Conservation (phyloP, 1,284 basidiomycete species). For the Cystodermella granulosa region DNA sequence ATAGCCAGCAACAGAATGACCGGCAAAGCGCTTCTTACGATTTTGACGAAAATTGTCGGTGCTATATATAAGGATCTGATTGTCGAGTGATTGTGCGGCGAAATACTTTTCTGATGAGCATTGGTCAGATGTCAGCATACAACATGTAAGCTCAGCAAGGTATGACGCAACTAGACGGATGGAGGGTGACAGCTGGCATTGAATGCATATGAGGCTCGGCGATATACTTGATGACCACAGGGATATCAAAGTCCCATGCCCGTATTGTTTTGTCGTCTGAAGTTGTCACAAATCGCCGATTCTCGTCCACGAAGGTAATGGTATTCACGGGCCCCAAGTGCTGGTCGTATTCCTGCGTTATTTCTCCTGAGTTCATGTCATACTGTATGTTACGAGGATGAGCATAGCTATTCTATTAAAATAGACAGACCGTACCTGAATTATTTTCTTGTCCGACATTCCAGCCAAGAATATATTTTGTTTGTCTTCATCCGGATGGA, state of each 20-base stretch:
- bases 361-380: slow-evolving; percentile 88
- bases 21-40: slow-evolving; percentile 95
- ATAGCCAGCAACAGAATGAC: slow-evolving; percentile 94
- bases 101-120: slow-evolving; percentile 80
- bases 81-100: slow-evolving; percentile 95
- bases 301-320: slow-evolving; percentile 96
- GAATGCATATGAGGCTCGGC: slow-evolving; percentile 99
- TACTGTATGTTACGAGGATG: slow-evolving; percentile 53
- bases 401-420: neutral
- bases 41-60: slow-evolving; percentile 97
- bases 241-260: slow-evolving; percentile 98
- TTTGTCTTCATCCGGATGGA: slow-evolving; percentile 95
- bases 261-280: slow-evolving; percentile 99
- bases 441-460: slow-evolving; percentile 99
- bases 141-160: slow-evolving; percentile 8
- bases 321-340: slow-evolving; percentile 97
- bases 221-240: slow-evolving; percentile 98
- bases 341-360: slow-evolving; percentile 97
- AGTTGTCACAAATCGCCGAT: slow-evolving; percentile 94
- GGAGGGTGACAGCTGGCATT: slow-evolving; percentile 94
- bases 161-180: slow-evolving; percentile 78
- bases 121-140: slow-evolving; percentile 11
- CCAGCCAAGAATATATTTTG: slow-evolving; percentile 95
- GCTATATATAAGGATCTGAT: slow-evolving; percentile 95
- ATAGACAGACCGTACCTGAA: slow-evolving; percentile 64